A percentile compares a stretch with the other conserved stretches of the same genome.
phyloP scores from a whole-genome alignment of 495 filamentous ascomycete species.

The Usnea hakonensis region DNA sequence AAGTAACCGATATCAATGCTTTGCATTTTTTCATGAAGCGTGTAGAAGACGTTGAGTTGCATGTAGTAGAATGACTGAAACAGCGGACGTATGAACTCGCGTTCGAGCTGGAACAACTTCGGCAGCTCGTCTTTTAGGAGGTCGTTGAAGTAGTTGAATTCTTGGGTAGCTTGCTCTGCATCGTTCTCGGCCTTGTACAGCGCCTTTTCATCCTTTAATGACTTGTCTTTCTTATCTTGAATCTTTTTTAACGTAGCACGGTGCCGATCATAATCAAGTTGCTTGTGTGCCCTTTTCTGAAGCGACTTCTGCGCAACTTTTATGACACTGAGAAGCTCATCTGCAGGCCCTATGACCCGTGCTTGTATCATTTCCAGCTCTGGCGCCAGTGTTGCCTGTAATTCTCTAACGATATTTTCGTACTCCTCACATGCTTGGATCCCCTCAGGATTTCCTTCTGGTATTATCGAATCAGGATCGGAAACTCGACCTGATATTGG shows the following conservation, averaged over 20 bases:
- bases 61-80: conserved; percentile 99
- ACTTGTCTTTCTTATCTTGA: conserved; percentile 95
- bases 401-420: conserved; percentile 79
- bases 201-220: conserved; percentile 93
- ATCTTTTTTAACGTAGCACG: conserved; percentile 79
- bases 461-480: conserved; percentile 73
- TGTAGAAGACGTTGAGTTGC: conserved; percentile 99
- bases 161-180: conserved; percentile 84
- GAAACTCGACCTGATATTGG: conserved; percentile 94
- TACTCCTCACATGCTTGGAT: conserved; percentile 96
- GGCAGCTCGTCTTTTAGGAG: conserved; percentile 92
- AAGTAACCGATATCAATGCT: conserved; percentile 95
- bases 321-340: conserved; percentile 89
- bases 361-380: conserved; percentile 97
- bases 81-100: conserved; percentile 92
- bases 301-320: conserved; percentile 87
- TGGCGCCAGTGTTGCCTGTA: conserved; percentile 79
- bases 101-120: conserved; percentile 83
- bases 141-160: conserved; percentile 96
- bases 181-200: conserved; percentile 93
- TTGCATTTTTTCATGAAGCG: conserved; percentile 96
- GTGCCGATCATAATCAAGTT: conserved; percentile 90
- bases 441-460: conserved; percentile 86
- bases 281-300: conserved; percentile 91
- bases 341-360: conserved; percentile 84